Conservation (phyloP, 2,329 filamentous ascomycete species). For the Didymella lethalis region DNA sequence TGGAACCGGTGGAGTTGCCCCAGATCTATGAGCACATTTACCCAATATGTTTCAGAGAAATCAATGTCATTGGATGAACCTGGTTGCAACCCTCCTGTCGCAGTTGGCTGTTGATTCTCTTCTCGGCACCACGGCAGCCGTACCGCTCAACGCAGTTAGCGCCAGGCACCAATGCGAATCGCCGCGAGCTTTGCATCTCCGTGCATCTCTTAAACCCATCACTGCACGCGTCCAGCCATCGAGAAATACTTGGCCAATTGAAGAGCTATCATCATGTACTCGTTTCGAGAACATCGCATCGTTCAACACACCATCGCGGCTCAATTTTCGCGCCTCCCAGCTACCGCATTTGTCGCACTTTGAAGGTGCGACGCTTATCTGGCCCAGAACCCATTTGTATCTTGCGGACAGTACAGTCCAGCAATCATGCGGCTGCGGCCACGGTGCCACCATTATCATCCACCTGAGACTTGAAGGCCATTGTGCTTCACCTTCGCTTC, state of each 20-base stretch:
- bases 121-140: background rate
- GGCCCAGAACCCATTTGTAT: background rate
- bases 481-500: conserved; percentile 33
- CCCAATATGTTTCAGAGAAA: background rate
- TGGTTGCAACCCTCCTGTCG: background rate
- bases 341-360: conserved; percentile 1
- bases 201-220: background rate
- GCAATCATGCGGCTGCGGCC: background rate
- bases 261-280: background rate
- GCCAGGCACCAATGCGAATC: background rate
- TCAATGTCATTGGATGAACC: background rate
- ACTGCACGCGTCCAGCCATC: background rate
- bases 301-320: background rate
- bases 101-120: background rate
- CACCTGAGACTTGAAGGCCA: conserved; percentile 29
- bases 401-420: background rate
- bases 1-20: background rate
- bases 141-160: conserved; percentile 2
- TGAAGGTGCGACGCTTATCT: background rate
- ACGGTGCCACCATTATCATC: background rate
- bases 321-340: background rate
- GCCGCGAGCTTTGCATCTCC: background rate
- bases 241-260: background rate
- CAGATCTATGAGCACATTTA: background rate
- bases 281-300: background rate